Base-by-base conservation (phyloP, 176 grass and related monocot species). In the Saccharum spontaneum region DNA sequence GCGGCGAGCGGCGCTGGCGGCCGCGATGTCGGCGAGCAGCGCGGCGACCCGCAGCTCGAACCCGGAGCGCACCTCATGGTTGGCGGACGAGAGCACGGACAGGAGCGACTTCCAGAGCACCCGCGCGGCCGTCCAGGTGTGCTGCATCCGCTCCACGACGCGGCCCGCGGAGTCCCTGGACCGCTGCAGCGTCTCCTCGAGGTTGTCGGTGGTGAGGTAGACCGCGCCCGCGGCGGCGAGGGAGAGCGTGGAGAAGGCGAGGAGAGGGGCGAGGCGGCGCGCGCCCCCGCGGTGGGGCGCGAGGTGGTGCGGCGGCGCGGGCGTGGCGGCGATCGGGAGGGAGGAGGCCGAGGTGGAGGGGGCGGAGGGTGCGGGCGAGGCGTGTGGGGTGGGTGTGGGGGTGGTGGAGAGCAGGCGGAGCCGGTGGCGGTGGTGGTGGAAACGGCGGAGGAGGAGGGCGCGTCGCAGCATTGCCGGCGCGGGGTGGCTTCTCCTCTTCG, bases 11-110 rank as follows among this genome's bases (percentile, higher is more conserved):
- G 81, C 87, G 30, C 90, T 98, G 41, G 93, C 96, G 0, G 96
- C 96, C 0, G 96, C 75, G 52, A 98, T 95, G 83, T 98, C 96
- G 0, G 96, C 96, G 45, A 98, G 89, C 52, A 98, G 89, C 60
- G 96, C 91, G 26, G 96, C 93, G 73, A 98, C 96, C 30, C 93
- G 91, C 44, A 95, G 84, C 75, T 98, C 96, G 89, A 98, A 98
- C 17, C 96, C 96, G 0, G 91, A 89, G 11, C 93, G 80, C 70
- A 98, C 96, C 74, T 91, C 96, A 33, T 98, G 96, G 77, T 98
- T 98, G 16, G 96, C 96, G 26, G 96, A 95, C 13, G 96, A 95
- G 3, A 98, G 80, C 48, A 98, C 81, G 39, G 96, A 98, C 30
- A 77, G 17, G 38, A 98, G 93, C 16, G 93, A 95, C 83, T 84